A percentile compares a stretch with the other conserved stretches of the same genome.
Conservation (phyloP, 345 rosid species). For the Melaleuca quinquenervia region DNA sequence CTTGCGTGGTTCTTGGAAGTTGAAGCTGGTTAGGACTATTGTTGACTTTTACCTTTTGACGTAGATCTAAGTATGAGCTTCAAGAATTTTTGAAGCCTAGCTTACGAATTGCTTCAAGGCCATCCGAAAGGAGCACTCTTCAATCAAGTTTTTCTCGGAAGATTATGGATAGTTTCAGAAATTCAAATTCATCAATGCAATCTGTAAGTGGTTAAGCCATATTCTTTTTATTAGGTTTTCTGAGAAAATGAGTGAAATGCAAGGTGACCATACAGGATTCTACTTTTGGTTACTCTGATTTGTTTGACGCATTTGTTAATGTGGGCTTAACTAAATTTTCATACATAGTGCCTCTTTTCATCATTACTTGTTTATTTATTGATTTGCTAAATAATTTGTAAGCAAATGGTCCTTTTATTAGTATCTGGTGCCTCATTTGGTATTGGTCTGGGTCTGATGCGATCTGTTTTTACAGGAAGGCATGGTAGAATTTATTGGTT, state of each 20-base stretch:
- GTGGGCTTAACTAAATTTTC: background rate
- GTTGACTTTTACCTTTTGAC: conserved; percentile 6
- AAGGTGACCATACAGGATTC: background rate
- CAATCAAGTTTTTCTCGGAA: conserved; percentile 49
- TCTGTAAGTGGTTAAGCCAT: conserved; percentile 19
- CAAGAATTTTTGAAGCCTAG: conserved; percentile 93
- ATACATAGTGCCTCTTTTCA: background rate
- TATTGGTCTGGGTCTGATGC: background rate
- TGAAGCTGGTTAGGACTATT: background rate
- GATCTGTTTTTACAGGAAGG: conserved; percentile 48
- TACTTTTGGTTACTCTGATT: background rate
- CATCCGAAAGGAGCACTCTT: conserved; percentile 26
- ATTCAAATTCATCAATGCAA: conserved; percentile 32
- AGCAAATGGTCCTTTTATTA: background rate
- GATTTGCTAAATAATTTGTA: background rate
- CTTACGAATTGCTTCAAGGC: conserved; percentile 60
- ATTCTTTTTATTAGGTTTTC: background rate
- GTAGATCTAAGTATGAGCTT: conserved; percentile 88
- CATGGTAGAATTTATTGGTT: conserved; percentile 82
- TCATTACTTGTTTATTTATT: background rate
- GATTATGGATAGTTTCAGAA: conserved; percentile 56
- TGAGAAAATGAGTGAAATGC: background rate
- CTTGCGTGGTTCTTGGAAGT: background rate
- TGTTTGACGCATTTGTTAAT: background rate
- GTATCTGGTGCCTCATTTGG: background rate